A percentile compares a stretch with the other conserved stretches of the same genome.
These are phyloP conservation scores for Paracamarosporium sp. DNA, from an alignment of 2,329 filamentous ascomycete genomes.

Conservation along the genomic window DNA sequence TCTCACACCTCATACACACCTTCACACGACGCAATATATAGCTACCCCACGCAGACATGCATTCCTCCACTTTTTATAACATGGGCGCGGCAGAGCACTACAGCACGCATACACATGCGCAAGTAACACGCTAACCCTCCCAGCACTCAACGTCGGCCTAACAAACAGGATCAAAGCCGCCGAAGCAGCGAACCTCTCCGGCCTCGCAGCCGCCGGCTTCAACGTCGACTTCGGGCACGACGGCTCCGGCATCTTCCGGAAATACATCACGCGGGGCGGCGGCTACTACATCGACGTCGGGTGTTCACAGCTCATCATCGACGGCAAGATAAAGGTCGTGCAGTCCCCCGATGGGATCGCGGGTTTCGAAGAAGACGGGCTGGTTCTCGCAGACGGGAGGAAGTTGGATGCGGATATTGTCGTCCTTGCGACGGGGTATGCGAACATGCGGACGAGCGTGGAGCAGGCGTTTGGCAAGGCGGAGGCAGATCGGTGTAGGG, in stretches of 20 bases:
- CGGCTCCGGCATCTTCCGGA: conserved; percentile 63
- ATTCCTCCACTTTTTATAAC: too few species aligned
- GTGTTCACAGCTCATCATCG: conserved; percentile 65
- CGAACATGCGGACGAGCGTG: conserved; percentile 71
- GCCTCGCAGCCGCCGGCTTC: conserved; percentile 66
- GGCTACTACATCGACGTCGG: conserved; percentile 77
- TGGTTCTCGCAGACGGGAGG: conserved; percentile 57
- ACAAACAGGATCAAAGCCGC: conserved; percentile 46
- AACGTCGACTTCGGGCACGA: conserved; percentile 65
- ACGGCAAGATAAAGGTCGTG: conserved; percentile 69
- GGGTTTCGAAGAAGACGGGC: conserved; percentile 55
- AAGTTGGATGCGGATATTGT: conserved; percentile 68
- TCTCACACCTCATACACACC: not conserved
- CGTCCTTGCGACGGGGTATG: conserved; percentile 63
- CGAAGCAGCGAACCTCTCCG: conserved; percentile 51
- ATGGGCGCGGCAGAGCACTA: too few species aligned
- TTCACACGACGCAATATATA: too few species aligned
- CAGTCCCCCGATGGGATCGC: conserved; percentile 57
- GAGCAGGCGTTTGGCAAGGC: conserved; percentile 67
- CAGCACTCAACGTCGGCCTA: conserved; percentile 57
- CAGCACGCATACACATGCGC: too few species aligned
- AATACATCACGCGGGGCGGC: conserved; percentile 71
- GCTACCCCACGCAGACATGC: too few species aligned
- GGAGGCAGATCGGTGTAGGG: conserved; percentile 63
- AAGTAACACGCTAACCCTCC: not conserved